Evolutionary conservation across 2,329 filamentous ascomycete species (phyloP).

Genomic region (Aspergillus ruber): DNA sequence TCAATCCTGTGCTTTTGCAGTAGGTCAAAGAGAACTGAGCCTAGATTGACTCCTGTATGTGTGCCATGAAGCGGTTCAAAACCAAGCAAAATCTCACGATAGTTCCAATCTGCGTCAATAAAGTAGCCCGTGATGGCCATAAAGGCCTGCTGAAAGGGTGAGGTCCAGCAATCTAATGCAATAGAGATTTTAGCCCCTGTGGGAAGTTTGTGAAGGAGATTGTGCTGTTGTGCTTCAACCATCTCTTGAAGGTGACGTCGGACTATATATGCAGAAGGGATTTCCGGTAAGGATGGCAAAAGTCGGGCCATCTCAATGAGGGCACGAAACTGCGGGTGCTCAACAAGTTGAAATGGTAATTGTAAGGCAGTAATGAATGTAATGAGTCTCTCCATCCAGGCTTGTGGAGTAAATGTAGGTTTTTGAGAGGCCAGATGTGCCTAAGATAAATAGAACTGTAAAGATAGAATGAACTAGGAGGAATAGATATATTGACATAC

Average conservation of each 20-base stretch:
- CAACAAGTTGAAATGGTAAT: background rate
- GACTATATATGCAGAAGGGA: background rate
- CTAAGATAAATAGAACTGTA: background rate
- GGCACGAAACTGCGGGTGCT: background rate
- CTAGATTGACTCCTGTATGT: conserved; percentile 3
- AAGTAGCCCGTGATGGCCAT: conserved; percentile 10
- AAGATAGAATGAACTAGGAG: background rate
- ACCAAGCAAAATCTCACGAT: conserved; percentile 5
- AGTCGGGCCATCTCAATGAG: background rate
- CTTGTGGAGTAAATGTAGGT: background rate
- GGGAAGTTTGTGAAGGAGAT: background rate
- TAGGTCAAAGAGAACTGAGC: conserved; percentile 1
- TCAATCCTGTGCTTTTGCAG: conserved; percentile 1
- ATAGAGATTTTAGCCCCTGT: background rate
- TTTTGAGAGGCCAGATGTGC: background rate
- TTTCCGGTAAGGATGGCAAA: background rate
- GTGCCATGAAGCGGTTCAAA: conserved; percentile 7
- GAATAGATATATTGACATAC: background rate
- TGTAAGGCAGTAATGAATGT: background rate
- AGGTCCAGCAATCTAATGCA: conserved; percentile 7
- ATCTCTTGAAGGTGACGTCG: background rate
- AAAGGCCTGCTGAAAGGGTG: conserved; percentile 6
- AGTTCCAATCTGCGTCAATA: conserved; percentile 5
- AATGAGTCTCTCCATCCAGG: background rate
- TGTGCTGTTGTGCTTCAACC: background rate